Evolutionary conservation across 176 grass and related monocot genomes (phyloP), one percentile per base, ranked within the genome.

Genomic region (Puccinellia tenuiflora): DNA sequence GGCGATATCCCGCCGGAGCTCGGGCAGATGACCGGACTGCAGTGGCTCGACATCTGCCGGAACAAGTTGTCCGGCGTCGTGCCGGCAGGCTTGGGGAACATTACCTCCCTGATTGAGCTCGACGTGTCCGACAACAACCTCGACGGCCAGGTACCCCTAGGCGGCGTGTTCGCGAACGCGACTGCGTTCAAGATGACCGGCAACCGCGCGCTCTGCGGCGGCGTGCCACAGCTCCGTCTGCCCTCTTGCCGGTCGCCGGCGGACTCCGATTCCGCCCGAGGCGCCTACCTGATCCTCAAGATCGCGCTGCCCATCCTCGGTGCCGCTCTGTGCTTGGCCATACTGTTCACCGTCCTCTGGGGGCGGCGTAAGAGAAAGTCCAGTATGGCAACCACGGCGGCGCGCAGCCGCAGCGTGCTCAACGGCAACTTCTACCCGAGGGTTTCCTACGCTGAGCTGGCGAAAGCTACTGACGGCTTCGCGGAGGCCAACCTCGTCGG

Each of bases 81-180:
- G 0, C 84, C 90, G 3, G 80, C 17, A 0, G 75, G 37, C 0
- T 1, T 92, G 13, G 57, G 43, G 74, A 28, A 28, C n/a, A 12
- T 77, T 35, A 46, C 6, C 17, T 70, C 53, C 3, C 18, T 92
- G 29, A 0, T 67, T 0, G 31, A 67, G 30, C 77, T 92, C 4
- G 85, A 92, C 20, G 28, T 92, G 8, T 89, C 90, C 0, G 43
- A 81, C 87, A 92, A 92, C 50, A 45, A 57, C 2, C 81, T 92
- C 7, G 54, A 31, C 0, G 84, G 87, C 29, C 53, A 21, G 2
- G 45, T 92, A 0, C 90, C 90, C 1, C 13, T 68, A 16, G 67
- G 2, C 7, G 87, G 76, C 42, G 15, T 87, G 21, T 92, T 87
- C 29, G 15, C 24, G 22, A 92, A 89, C 60, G 13, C 2, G 4